Base-by-base conservation (phyloP, 805 yeast genomes). In the Millerozyma miso region DNA sequence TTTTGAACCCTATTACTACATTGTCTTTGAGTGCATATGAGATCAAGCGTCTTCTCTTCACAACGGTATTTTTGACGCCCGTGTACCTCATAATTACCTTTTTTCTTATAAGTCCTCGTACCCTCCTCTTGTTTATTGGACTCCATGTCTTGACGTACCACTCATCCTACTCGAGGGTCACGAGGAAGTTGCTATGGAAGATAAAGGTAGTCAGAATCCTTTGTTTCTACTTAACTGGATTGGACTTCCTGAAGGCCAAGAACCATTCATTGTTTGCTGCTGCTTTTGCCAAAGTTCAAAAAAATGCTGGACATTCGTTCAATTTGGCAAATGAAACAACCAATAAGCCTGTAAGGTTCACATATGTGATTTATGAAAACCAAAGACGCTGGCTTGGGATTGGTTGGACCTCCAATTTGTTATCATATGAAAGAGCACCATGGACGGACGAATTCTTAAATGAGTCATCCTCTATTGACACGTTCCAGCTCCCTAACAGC, bases 401-500 rank as follows among this genome's bases (percentile, higher is more conserved):
- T 53, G 99, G 99, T 10, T 91, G 99, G 99, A 91, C 98, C 0
- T 74, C 95, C 13, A 89, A 89, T 57, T 73, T 93, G 59, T 73
- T 93, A 48, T 83, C 95, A 39, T 91, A 91, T 59, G 99, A 91
- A 65, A 77, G 99, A 58, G 83, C 96, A 0, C 84, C 98, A 3
- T 91, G 98, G 97, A 90, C 98, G 0, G 99, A 91, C 60, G 97
- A 90, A 61, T 90, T 89, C 57, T 70, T 89, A 48, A 91, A 90
- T 62, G 96, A 89, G 59, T 77, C 88, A 1, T 80, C 85, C 4
- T 72, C 89, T 6, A 83, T 90, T 15, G 93, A 85, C 4, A 65
- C 74, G 15, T 91, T 91, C 63, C 80, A 81, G 59, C 69, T 91
- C 44, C 98, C 99, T 3, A 88, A 82, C 45, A 76, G 84, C 19